phyloP scores from a whole-genome alignment of 2,329 filamentous ascomycete species.

The Neofusicoccum umdonicola region DNA sequence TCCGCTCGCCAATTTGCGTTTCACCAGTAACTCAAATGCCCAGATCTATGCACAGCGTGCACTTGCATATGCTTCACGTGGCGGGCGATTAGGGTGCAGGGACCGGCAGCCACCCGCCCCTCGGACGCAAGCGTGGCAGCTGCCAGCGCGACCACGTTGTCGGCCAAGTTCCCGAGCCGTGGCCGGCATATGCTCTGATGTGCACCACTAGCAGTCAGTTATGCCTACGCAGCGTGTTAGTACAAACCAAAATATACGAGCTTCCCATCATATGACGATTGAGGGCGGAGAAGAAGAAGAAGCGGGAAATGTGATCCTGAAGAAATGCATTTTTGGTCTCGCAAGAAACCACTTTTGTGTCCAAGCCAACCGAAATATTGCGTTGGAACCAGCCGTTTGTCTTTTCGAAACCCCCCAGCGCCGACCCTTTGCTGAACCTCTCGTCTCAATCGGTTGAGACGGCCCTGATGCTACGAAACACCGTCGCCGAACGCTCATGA shows the following conservation, averaged over 20 bases:
- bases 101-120: neutral
- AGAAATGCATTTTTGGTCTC: conserved; percentile 11
- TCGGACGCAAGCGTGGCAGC: neutral
- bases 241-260: neutral
- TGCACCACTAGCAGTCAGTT: neutral
- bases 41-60: neutral
- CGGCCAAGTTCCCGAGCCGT: neutral
- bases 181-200: neutral
- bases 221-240: neutral
- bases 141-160: neutral
- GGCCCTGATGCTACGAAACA: conserved; percentile 16
- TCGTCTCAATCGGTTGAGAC: conserved; percentile 2
- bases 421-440: conserved; percentile 1
- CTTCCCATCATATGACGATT: neutral
- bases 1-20: neutral
- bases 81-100: neutral
- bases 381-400: conserved; percentile 1
- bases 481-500: conserved; percentile 13
- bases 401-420: conserved; percentile 6
- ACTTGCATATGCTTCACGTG: neutral
- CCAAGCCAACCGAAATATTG: conserved; percentile 15
- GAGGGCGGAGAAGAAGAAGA: neutral
- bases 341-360: conserved; percentile 3
- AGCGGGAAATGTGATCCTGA: neutral
- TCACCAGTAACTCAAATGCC: neutral